A percentile compares a stretch with the other conserved stretches of the same genome.
Evolutionary conservation across 768 basidiomycete species (phyloP).

Genomic region (Fibroporia radiculosa): DNA sequence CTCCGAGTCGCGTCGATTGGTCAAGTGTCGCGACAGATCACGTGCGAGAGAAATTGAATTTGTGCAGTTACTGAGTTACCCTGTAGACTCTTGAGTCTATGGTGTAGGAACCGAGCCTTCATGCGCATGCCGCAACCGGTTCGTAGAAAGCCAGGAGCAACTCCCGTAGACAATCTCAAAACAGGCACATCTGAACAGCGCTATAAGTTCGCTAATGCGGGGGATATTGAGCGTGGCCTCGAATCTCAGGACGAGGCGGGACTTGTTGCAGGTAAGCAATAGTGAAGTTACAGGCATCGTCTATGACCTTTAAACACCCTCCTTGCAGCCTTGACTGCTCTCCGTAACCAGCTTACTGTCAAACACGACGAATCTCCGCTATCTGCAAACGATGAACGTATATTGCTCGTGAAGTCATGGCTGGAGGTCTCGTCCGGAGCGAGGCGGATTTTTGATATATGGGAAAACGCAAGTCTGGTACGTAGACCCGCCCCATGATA

Average conservation of each 20-base stretch:
- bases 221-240: conserved; percentile 11
- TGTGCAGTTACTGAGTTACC: too few species aligned
- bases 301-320: neutral
- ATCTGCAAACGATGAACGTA: conserved; percentile 48
- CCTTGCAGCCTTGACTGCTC: conserved; percentile 34
- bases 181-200: too few species aligned
- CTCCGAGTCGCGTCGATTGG: too few species aligned
- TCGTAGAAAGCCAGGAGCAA: too few species aligned
- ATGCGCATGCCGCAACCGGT: too few species aligned
- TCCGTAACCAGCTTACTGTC: conserved; percentile 59
- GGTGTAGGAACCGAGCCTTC: too few species aligned
- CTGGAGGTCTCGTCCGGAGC: conserved; percentile 48
- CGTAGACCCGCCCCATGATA: conserved; percentile 19
- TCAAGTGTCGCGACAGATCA: too few species aligned
- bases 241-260: conserved; percentile 11
- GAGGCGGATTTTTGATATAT: conserved; percentile 53
- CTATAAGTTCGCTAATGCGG: conserved; percentile 6
- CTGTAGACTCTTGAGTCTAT: too few species aligned
- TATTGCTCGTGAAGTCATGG: conserved; percentile 57
- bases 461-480: conserved; percentile 49
- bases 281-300: neutral
- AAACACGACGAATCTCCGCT: conserved; percentile 40
- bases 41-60: too few species aligned
- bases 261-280: conserved; percentile 9
- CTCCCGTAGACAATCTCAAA: too few species aligned